Percentiles rank a stretch among this genome's conserved stretches.
phyloP scores from a whole-genome alignment of 129 eudicot genomes.

The Scalesia atractyloides region DNA sequence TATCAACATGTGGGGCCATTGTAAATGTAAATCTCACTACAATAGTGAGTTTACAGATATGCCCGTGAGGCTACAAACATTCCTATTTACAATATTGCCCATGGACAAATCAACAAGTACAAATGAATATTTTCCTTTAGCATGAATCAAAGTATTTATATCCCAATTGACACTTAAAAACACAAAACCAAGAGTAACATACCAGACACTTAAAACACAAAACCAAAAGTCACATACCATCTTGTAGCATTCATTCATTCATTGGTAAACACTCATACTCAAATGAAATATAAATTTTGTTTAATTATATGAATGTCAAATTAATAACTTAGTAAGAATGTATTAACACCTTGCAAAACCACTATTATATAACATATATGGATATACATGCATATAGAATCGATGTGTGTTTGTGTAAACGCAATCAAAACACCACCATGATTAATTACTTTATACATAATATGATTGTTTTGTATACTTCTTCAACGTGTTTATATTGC shows the following conservation, averaged over 20 bases:
- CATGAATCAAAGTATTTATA: constrained; percentile 38
- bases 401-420: no score
- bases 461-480: no score
- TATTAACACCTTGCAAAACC: no score
- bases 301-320: background rate
- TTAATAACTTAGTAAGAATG: no score
- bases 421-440: no score
- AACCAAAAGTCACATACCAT: constrained; percentile 32
- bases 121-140: constrained; percentile 43
- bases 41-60: constrained; percentile 13
- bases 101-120: constrained; percentile 34
- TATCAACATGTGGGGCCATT: constrained; percentile 19
- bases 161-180: constrained; percentile 38
- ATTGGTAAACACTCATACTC: background rate
- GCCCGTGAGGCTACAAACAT: constrained; percentile 21
- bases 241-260: constrained; percentile 61
- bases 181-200: constrained; percentile 35
- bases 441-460: no score
- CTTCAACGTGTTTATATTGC: no score
- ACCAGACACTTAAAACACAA: constrained; percentile 34
- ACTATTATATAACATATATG: no score
- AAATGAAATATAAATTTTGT: background rate
- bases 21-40: constrained; percentile 25
- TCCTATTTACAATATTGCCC: constrained; percentile 22
- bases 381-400: no score